phyloP scores from a whole-genome alignment of 1,284 basidiomycete species.

The Inonotus hispidus region DNA sequence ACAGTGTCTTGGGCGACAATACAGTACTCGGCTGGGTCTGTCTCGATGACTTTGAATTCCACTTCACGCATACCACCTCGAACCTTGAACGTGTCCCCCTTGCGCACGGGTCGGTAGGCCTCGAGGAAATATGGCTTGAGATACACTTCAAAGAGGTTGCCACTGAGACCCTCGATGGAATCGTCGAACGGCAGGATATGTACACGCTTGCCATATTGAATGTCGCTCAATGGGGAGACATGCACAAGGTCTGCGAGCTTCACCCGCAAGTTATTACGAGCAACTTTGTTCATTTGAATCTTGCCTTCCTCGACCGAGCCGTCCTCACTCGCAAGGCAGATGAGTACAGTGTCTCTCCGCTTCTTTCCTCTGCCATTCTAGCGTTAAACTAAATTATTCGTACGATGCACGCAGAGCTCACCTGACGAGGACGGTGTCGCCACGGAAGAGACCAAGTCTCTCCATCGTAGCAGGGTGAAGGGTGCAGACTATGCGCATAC shows the following conservation, averaged over 20 bases:
- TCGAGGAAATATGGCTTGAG: slow-evolving; percentile 99
- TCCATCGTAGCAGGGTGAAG: slow-evolving; percentile 98
- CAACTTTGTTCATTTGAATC: slow-evolving; percentile 99
- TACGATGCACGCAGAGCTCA: slow-evolving; percentile 28
- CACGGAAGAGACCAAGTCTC: slow-evolving; percentile 87
- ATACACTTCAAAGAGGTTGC: slow-evolving; percentile 98
- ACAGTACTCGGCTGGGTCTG: slow-evolving; percentile 93
- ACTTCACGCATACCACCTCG: slow-evolving; percentile 97
- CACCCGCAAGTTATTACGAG: slow-evolving; percentile 95
- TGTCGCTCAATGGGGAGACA: slow-evolving; percentile 94
- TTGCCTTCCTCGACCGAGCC: slow-evolving; percentile 84
- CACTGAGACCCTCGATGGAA: slow-evolving; percentile 95
- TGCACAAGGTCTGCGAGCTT: slow-evolving; percentile 96
- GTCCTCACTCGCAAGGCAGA: slow-evolving; percentile 79
- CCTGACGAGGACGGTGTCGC: slow-evolving; percentile 91
- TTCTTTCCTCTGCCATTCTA: slow-evolving; percentile 21
- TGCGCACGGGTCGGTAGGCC: slow-evolving; percentile 90
- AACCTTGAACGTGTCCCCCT: slow-evolving; percentile 98
- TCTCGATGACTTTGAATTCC: slow-evolving; percentile 98
- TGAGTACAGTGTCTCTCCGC: slow-evolving; percentile 11
- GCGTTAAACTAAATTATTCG: slow-evolving; percentile 1
- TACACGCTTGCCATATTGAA: slow-evolving; percentile 98
- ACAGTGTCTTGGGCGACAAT: slow-evolving; percentile 97
- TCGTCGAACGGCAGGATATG: slow-evolving; percentile 98
- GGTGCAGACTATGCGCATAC: slow-evolving; percentile 65